Evolutionary conservation across 108 stramenopile genomes (phyloP).

Genomic region (Stephanodiscus minutulus): DNA sequence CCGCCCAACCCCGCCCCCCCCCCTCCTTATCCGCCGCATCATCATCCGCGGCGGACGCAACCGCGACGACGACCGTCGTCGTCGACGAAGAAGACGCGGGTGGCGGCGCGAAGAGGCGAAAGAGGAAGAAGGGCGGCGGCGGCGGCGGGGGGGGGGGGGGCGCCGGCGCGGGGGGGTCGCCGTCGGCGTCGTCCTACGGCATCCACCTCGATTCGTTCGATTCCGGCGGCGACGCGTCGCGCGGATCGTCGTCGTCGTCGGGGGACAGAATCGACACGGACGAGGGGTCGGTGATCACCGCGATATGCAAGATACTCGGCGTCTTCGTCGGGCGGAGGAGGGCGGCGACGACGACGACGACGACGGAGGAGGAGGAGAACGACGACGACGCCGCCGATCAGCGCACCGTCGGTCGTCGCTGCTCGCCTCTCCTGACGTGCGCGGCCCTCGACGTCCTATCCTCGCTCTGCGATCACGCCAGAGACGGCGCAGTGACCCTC

Average conservation of each 20-base stretch:
- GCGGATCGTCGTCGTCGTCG: background rate
- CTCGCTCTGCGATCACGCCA: constrained; percentile 29
- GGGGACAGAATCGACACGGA: constrained; percentile 8
- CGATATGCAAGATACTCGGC: constrained; percentile 26
- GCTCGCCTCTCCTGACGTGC: background rate
- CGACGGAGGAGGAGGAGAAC: background rate
- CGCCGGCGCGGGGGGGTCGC: background rate
- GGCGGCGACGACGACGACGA: background rate
- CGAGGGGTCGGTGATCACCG: constrained; percentile 32
- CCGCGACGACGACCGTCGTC: background rate
- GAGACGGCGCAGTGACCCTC: constrained; percentile 20
- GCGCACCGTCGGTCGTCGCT: no score
- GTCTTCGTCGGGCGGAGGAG: constrained; percentile 22
- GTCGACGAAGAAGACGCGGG: background rate
- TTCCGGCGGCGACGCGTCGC: background rate
- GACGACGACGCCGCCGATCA: background rate
- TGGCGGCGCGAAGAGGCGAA: background rate
- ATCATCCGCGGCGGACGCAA: background rate
- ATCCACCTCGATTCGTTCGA: constrained; percentile 20
- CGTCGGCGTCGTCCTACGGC: constrained; percentile 24
- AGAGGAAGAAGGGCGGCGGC: constrained; percentile 10
- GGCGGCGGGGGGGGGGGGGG: background rate
- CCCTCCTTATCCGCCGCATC: background rate
- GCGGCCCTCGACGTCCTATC: constrained; percentile 16
- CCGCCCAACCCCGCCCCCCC: no score